Conservation (phyloP, 2,329 filamentous ascomycete species). For the Talaromyces sp. region DNA sequence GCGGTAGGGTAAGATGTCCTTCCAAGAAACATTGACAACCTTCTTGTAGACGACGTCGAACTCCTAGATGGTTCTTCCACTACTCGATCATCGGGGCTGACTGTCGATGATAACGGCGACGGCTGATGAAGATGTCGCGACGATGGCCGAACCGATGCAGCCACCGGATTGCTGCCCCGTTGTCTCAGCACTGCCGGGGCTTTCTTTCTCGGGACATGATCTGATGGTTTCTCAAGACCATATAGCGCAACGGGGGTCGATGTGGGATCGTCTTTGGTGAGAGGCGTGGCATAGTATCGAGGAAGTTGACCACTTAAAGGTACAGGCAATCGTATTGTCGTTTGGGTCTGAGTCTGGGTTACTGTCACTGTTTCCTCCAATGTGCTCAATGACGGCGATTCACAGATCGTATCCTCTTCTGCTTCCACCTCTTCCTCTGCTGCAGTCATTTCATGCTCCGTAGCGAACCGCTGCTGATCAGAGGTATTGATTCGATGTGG, state of each 20-base stretch:
- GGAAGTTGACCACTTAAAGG: neutral
- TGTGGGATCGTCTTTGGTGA: neutral
- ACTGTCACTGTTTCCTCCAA: neutral
- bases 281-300: constrained; percentile 10
- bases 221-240: constrained; percentile 13
- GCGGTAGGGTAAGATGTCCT: neutral
- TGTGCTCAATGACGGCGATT: neutral
- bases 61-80: neutral
- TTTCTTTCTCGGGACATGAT: neutral
- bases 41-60: neutral
- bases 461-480: constrained; percentile 5
- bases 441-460: constrained; percentile 1
- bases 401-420: neutral
- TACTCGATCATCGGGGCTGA: neutral
- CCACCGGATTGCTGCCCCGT: neutral
- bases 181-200: neutral
- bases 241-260: constrained; percentile 11
- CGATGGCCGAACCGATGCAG: neutral
- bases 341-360: neutral
- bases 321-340: neutral
- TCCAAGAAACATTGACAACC: constrained; percentile 2
- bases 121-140: constrained; percentile 5
- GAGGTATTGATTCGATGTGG: constrained; percentile 1
- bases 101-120: constrained; percentile 1
- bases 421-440: neutral